Conservation (phyloP, 179 eudicot species). For the Heliamphora pulchella region DNA sequence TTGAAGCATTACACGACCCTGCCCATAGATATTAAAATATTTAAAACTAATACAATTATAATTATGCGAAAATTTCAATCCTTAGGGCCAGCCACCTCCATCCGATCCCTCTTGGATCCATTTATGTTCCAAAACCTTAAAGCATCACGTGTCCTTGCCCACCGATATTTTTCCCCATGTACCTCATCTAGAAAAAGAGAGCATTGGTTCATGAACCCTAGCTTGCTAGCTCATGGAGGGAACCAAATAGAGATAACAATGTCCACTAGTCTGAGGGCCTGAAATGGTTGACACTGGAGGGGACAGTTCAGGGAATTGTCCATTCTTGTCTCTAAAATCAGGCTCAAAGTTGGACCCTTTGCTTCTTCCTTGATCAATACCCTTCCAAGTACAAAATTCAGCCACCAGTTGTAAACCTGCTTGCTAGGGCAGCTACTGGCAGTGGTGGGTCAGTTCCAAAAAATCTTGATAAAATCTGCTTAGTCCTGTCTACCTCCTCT, state of each 20-base stretch:
- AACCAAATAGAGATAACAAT: not conserved
- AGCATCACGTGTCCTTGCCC: too few species aligned
- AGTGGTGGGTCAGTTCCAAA: not conserved
- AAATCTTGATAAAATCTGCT: not conserved
- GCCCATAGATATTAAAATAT: too few species aligned
- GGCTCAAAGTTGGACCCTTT: not conserved
- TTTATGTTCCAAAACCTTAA: too few species aligned
- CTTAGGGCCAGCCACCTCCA: too few species aligned
- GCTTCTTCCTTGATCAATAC: not conserved
- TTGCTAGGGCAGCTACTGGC: not conserved
- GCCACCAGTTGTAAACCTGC: not conserved
- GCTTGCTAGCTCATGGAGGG: not conserved
- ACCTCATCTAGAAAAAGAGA: not conserved
- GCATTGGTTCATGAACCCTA: not conserved
- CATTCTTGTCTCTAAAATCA: not conserved
- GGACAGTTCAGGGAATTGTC: conserved; percentile 4
- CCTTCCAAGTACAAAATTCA: not conserved
- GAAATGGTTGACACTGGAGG: not conserved
- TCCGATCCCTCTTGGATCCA: too few species aligned
- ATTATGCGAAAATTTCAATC: too few species aligned
- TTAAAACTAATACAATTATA: too few species aligned
- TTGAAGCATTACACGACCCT: too few species aligned
- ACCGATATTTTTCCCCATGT: too few species aligned
- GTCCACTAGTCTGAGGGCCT: not conserved
- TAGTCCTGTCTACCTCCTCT: not conserved